Percentiles rank a stretch among this genome's conserved stretches.
Evolutionary conservation across 1,139 yeast genomes (phyloP).

Genomic region (Yamadazyma buinensis): DNA sequence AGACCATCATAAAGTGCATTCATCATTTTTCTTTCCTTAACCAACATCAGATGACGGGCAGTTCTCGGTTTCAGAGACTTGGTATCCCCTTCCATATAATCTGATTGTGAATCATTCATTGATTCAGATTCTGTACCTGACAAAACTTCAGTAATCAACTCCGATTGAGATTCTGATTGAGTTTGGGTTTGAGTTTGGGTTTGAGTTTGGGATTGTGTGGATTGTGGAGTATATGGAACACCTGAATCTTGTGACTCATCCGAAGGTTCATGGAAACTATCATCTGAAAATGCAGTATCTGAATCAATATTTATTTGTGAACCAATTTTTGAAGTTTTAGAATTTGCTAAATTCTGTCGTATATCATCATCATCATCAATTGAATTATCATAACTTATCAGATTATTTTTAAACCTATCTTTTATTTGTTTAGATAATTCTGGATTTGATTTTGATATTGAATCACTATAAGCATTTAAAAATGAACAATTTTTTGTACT

Average conservation of each 20-base stretch:
- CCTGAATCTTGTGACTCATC: background rate
- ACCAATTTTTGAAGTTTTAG: conserved; percentile 2
- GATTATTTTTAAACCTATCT: no score
- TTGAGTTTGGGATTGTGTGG: background rate
- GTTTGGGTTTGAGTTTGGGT: conserved; percentile 3
- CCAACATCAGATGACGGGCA: conserved; percentile 2
- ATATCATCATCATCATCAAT: background rate
- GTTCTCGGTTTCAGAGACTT: background rate
- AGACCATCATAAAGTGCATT: conserved; percentile 6
- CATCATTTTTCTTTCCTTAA: conserved; percentile 5
- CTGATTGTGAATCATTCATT: conserved; percentile 6
- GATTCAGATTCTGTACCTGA: conserved; percentile 5
- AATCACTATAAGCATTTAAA: background rate
- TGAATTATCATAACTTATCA: background rate
- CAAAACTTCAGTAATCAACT: background rate
- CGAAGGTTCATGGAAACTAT: background rate
- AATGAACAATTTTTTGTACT: conserved; percentile 1
- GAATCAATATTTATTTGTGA: conserved; percentile 1
- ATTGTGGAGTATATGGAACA: background rate
- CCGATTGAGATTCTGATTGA: conserved; percentile 1
- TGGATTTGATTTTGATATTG: no score
- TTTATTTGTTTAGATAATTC: no score
- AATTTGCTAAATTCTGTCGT: background rate
- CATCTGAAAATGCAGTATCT: background rate
- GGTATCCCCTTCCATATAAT: background rate